A percentile compares a stretch with the other conserved stretches of the same genome.
phyloP scores from a whole-genome alignment of 257 asterid species.

The Nicotiana noctiflora region DNA sequence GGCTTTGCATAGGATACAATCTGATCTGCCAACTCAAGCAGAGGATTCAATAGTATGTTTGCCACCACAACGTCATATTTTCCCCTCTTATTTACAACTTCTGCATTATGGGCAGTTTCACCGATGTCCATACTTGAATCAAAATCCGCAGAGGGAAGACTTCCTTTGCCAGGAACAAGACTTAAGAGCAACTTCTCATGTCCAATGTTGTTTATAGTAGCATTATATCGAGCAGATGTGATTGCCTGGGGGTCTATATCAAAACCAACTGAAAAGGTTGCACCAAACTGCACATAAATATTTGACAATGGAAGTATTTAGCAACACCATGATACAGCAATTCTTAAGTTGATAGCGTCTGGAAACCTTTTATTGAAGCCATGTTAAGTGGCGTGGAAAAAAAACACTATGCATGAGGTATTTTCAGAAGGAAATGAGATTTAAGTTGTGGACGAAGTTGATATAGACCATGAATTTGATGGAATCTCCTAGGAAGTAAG shows the following conservation, averaged over 20 bases:
- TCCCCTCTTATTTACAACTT: constrained; percentile 29
- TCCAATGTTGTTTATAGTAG: constrained; percentile 52
- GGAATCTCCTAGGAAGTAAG: neutral
- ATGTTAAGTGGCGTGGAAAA: neutral
- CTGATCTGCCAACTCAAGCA: constrained; percentile 63
- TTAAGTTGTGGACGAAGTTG: neutral
- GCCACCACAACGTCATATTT: constrained; percentile 76
- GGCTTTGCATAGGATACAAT: constrained; percentile 78
- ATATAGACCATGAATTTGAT: neutral
- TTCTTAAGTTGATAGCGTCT: neutral
- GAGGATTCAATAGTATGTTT: constrained; percentile 65
- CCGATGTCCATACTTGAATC: constrained; percentile 12
- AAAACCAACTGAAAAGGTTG: constrained; percentile 64
- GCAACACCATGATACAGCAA: neutral
- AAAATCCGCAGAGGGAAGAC: constrained; percentile 22
- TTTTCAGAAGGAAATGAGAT: neutral
- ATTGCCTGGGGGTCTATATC: constrained; percentile 87
- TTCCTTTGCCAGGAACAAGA: constrained; percentile 47
- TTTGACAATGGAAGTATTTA: neutral
- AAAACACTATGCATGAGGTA: neutral
- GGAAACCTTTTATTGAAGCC: neutral
- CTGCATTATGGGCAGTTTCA: constrained; percentile 24
- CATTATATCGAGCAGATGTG: constrained; percentile 65
- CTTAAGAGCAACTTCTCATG: constrained; percentile 44
- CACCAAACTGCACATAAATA: constrained; percentile 57